These are phyloP conservation scores for Uromyces viciae-fabae DNA, from an alignment of 1,284 basidiomycete genomes.

Conservation along the genomic window DNA sequence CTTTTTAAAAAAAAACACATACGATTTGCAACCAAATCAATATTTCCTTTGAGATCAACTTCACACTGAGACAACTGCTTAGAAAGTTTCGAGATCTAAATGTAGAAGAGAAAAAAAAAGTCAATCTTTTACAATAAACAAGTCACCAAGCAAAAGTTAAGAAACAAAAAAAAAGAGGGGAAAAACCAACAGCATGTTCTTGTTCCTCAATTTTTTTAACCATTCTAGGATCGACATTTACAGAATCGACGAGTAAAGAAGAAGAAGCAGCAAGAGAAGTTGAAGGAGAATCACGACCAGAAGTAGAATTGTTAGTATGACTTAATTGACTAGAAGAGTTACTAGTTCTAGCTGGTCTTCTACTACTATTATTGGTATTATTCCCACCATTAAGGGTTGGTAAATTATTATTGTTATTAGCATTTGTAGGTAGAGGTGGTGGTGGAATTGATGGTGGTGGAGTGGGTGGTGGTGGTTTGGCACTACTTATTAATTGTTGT, in stretches of 20 bases:
- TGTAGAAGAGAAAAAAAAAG: neutral
- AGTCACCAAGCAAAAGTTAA: neutral
- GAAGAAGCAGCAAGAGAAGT: slow-evolving; percentile 18
- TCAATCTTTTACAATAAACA: neutral
- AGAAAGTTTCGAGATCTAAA: slow-evolving; percentile 76
- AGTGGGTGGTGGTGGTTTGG: slow-evolving; percentile 78
- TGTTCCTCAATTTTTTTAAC: slow-evolving; percentile 69
- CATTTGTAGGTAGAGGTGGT: slow-evolving; percentile 68
- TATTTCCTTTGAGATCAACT: slow-evolving; percentile 81
- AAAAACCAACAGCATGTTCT: slow-evolving; percentile 62
- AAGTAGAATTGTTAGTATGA: slow-evolving; percentile 26
- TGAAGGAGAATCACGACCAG: slow-evolving; percentile 29
- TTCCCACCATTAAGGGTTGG: slow-evolving; percentile 24
- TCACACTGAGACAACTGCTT: slow-evolving; percentile 87
- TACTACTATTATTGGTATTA: neutral
- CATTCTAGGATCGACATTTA: slow-evolving; percentile 61
- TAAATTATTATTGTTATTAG: neutral
- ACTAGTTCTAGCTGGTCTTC: slow-evolving; percentile 45
- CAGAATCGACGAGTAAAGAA: slow-evolving; percentile 49
- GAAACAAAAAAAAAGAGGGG: neutral
- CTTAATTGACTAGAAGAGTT: slow-evolving; percentile 32
- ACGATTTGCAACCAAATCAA: slow-evolving; percentile 68
- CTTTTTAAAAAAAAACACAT: slow-evolving; percentile 48
- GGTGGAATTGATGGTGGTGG: slow-evolving; percentile 83
- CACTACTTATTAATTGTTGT: slow-evolving; percentile 51